Conservation (phyloP, 2,329 filamentous ascomycete genomes). For the Dryadomyces quercivorus region DNA sequence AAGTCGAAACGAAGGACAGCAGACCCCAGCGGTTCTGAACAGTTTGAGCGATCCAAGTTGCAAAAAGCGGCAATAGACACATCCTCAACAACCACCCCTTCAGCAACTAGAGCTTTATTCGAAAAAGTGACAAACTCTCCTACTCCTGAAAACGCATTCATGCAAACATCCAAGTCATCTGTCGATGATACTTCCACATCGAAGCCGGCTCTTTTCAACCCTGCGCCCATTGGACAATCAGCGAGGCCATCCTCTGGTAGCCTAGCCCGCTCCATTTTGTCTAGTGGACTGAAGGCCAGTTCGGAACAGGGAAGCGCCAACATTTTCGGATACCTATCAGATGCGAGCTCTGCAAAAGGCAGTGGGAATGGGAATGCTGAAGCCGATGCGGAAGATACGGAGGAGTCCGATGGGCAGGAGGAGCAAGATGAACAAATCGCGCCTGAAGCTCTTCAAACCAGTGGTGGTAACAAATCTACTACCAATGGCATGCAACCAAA, state of each 20-base stretch:
- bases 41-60: conserved; percentile 37
- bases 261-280: conserved; percentile 30
- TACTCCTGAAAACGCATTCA: conserved; percentile 9
- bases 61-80: conserved; percentile 25
- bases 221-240: conserved; percentile 19
- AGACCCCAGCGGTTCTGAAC: conserved; percentile 28
- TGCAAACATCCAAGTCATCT: conserved; percentile 14
- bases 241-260: conserved; percentile 20
- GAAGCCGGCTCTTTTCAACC: conserved; percentile 13
- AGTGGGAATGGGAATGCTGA: conserved; percentile 35
- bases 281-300: conserved; percentile 14
- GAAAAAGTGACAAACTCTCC: conserved; percentile 44
- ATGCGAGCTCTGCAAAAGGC: conserved; percentile 40
- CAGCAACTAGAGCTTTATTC: conserved; percentile 42
- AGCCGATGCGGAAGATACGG: conserved; percentile 21
- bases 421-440: conserved; percentile 29
- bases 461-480: conserved; percentile 20
- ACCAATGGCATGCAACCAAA: conserved; percentile 23
- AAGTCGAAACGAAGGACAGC: conserved; percentile 42
- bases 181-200: conserved; percentile 11
- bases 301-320: conserved; percentile 29
- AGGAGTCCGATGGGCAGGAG: conserved; percentile 33
- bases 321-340: conserved; percentile 49
- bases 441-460: conserved; percentile 28
- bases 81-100: conserved; percentile 23